These are phyloP conservation scores for Typha latifolia DNA, from an alignment of 176 grass and related monocot species.

Conservation along the genomic window DNA sequence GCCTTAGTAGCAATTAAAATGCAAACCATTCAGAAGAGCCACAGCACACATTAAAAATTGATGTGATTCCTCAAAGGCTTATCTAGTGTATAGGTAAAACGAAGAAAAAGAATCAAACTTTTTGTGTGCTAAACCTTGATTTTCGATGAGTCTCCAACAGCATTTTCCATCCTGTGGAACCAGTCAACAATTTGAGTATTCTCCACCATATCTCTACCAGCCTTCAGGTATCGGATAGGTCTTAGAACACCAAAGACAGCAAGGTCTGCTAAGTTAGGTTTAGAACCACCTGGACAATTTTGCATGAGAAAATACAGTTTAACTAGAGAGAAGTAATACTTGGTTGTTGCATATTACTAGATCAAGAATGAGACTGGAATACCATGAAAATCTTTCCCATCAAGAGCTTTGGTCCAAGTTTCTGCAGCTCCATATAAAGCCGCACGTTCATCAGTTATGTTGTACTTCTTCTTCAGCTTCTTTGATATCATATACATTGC, in stretches of 20 bases:
- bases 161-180: slow-evolving; percentile 82
- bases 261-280: slow-evolving; percentile 88
- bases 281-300: slow-evolving; percentile 53
- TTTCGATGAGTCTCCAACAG: slow-evolving; percentile 67
- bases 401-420: slow-evolving; percentile 69
- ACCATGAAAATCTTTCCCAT: slow-evolving; percentile 87
- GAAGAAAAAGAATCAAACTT: background rate
- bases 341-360: background rate
- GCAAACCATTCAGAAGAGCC: background rate
- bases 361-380: slow-evolving; percentile 6
- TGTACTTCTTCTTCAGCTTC: slow-evolving; percentile 90
- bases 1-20: background rate
- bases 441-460: slow-evolving; percentile 80
- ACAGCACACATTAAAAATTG: background rate
- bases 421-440: slow-evolving; percentile 67
- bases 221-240: slow-evolving; percentile 63
- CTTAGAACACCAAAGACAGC: slow-evolving; percentile 89
- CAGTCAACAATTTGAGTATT: slow-evolving; percentile 76
- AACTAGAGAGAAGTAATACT: background rate
- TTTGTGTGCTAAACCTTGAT: slow-evolving; percentile 32
- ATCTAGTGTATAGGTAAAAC: background rate
- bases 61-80: background rate
- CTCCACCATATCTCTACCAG: slow-evolving; percentile 89
- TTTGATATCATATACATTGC: slow-evolving; percentile 93
- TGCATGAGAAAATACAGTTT: background rate